Evolutionary conservation across 495 filamentous ascomycete species (phyloP).

Genomic region (Podospora fimiseda): DNA sequence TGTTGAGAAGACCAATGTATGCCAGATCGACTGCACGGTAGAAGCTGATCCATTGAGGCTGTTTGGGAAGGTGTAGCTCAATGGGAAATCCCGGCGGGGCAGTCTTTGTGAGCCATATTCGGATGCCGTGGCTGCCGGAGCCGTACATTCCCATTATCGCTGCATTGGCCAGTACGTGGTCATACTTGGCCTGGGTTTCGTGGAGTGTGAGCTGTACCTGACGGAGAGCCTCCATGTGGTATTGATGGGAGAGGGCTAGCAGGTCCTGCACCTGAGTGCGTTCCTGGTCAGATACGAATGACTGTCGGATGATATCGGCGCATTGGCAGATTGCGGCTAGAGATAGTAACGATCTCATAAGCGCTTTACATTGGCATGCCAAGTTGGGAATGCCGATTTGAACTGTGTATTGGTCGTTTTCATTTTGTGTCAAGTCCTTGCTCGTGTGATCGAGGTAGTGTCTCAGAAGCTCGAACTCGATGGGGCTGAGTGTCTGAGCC

Average conservation of each 20-base stretch:
- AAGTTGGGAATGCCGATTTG: constrained; percentile 38
- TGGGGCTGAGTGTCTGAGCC: constrained; percentile 20
- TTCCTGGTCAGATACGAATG: constrained; percentile 13
- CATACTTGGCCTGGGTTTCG: constrained; percentile 15
- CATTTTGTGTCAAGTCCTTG: constrained; percentile 27
- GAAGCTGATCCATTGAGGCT: constrained; percentile 38
- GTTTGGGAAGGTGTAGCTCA: constrained; percentile 24
- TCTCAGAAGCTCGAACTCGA: constrained; percentile 31
- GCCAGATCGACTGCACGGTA: constrained; percentile 35
- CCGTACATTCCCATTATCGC: constrained; percentile 44
- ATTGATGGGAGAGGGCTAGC: constrained; percentile 25
- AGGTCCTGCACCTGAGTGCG: constrained; percentile 24
- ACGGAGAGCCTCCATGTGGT: constrained; percentile 31
- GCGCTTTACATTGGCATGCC: constrained; percentile 33
- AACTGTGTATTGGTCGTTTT: constrained; percentile 33
- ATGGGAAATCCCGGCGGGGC: constrained; percentile 15
- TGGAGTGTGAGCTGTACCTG: constrained; percentile 27
- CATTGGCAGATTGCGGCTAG: constrained; percentile 37
- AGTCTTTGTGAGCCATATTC: constrained; percentile 32
- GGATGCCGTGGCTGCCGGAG: constrained; percentile 32
- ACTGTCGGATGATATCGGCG: constrained; percentile 29
- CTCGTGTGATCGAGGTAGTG: constrained; percentile 42
- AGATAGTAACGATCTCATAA: constrained; percentile 39
- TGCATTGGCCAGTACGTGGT: constrained; percentile 38
- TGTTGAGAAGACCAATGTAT: constrained; percentile 30